Evolutionary conservation across 208 protist genomes (phyloP).

Genomic region (Herpetomonas muscarum): DNA sequence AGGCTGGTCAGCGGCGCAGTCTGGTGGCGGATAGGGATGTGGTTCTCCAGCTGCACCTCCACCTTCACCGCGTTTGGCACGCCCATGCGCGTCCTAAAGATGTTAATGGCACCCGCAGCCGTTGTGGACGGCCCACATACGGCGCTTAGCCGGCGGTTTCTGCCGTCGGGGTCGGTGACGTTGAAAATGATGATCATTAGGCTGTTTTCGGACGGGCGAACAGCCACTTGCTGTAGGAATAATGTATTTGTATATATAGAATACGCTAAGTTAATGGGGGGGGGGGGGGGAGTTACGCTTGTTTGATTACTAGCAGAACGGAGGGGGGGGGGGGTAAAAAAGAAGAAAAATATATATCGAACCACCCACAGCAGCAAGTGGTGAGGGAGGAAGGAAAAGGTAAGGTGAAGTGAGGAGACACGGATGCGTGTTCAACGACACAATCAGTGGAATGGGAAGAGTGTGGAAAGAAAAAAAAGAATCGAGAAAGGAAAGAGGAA

Average conservation of each 20-base stretch:
- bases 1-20: slow-evolving; percentile 38
- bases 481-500: neutral
- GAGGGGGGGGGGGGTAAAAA: too few species aligned
- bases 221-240: too few species aligned
- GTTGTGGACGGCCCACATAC: slow-evolving; percentile 33
- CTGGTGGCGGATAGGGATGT: slow-evolving; percentile 29
- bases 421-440: neutral
- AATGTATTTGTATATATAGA: too few species aligned
- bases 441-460: slow-evolving; percentile 1
- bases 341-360: slow-evolving; percentile 9
- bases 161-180: slow-evolving; percentile 16
- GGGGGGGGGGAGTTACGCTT: too few species aligned
- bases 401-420: neutral
- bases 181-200: slow-evolving; percentile 50
- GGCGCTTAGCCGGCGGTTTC: slow-evolving; percentile 13
- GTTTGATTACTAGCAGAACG: too few species aligned
- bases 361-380: neutral
- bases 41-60: slow-evolving; percentile 30
- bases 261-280: too few species aligned
- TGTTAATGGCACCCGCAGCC: slow-evolving; percentile 25
- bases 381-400: neutral
- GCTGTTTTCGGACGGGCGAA: too few species aligned
- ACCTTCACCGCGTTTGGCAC: slow-evolving; percentile 33
- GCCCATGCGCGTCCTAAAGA: slow-evolving; percentile 22
- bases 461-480: neutral